Evolutionary conservation across 164 flowering plant genomes (phyloP), one percentile per base, ranked within the genome.

Genomic region (Stephania cephalantha): DNA sequence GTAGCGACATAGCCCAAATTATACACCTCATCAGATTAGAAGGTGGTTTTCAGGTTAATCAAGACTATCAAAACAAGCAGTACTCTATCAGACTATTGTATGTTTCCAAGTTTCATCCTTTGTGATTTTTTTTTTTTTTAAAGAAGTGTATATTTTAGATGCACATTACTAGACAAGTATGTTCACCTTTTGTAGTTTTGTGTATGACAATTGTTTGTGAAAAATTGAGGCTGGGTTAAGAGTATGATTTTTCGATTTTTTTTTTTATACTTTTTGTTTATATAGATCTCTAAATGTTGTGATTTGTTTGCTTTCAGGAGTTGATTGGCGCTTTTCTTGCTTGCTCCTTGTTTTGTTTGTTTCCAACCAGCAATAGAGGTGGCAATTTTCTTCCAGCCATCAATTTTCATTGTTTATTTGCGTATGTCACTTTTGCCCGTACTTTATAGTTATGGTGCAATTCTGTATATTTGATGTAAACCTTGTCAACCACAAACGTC

Each of bases 331-430:
- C 97, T 75, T 90, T 96, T 78, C 91, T 96, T 29, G 82, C 89
- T 42, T 91, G 98, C 84, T 85, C 97, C 70, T 90, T 96, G 83
- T 90, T 96, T 83, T 94, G 94, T 81, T 78, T 95, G 87, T 93
- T 89, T 83, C 97, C 99, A 10, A 75, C 76, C 73, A 58, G 42
- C 68, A 72, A 81, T 71, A 86, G 99, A 90, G 84, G 78, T 84
- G 80, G 80, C 75, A 82, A 85, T 75, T 73, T 83, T 83, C 98
- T 95, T 78, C 98, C 91, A 67, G 69, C 72, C 12, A 91, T 92
- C 91, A 95, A 95, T 88, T 91, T 94, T 74, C 94, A 94, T 84
- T 20, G 81, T 64, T 82, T 95, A 83, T 95, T 95, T 89, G 88
- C 86, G 99, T 95, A 88, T 82, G 97, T 88, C 73, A 72, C 42